Base-by-base conservation (phyloP, 345 rosid genomes). In the Isatis tinctoria region DNA sequence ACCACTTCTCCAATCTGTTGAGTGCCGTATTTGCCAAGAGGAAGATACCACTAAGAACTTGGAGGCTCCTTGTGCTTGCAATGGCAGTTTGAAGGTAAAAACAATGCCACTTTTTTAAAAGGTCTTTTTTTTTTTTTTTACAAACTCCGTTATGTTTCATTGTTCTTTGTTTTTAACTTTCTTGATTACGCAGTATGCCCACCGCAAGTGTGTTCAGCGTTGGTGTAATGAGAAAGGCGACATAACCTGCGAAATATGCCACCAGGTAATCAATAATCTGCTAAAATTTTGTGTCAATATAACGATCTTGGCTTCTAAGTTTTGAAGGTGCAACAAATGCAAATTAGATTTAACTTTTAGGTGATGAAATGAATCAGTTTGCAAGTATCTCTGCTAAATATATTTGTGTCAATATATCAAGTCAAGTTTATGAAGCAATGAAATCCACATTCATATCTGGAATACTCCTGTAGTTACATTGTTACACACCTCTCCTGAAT, bases 201-300 rank as follows among this genome's bases (percentile, higher is more conserved):
- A 73, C 26, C 74, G 98, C 85, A 92, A 95, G 78, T 95, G 99
- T 72, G 98, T 95, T 52, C 99, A 95, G 74, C 96, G 80, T 71
- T 95, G 99, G 99, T 95, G 98, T 79, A 80, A 92, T 49, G 98
- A 92, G 87, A 95, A 95, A 76, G 96, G 99, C 33, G 96, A 92
- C 76, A 86, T 81, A 75, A 88, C 82, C 56, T 95, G 99, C 76
- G 99, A 95, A 78, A 95, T 92, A 58, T 95, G 99, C 48, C 97
- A 95, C 81, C 90, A 88, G 92, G 99, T 94, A 82, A 68, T 43
- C 30, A 7, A n/a, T 3, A 30, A 30, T 30, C 48, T 48, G 65
- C 54, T 37, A 45, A 57, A 27, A 33, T 11, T 26, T 33, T 51
- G 4, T 64, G 60, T 30, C 44, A 45, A 16, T 52, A 41, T 53